phyloP scores from a whole-genome alignment of 257 asterid genomes.

The Capsicum chinense region DNA sequence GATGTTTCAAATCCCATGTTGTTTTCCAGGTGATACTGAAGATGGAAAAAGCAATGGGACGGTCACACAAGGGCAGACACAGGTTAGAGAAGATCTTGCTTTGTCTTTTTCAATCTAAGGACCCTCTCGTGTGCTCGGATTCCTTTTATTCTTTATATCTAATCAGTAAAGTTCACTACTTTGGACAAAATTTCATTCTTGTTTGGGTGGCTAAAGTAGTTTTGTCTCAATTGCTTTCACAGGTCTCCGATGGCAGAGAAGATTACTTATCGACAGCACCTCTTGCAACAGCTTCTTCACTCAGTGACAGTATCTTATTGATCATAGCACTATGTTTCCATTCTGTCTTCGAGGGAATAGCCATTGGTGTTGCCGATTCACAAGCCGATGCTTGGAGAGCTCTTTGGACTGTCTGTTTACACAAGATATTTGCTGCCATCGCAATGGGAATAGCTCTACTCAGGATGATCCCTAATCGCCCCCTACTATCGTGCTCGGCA shows the following conservation, averaged over 20 bases:
- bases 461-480: slow-evolving; percentile 83
- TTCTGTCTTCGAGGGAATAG: slow-evolving; percentile 90
- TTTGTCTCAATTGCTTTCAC: slow-evolving; percentile 12
- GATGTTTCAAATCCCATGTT: slow-evolving; percentile 26
- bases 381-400: slow-evolving; percentile 85
- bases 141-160: neutral
- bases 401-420: slow-evolving; percentile 83
- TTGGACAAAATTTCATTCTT: neutral
- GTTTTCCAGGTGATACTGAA: slow-evolving; percentile 41
- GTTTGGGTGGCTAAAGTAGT: neutral
- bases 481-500: slow-evolving; percentile 69
- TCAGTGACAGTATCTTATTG: slow-evolving; percentile 72
- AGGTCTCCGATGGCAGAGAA: slow-evolving; percentile 36
- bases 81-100: slow-evolving; percentile 39
- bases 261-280: slow-evolving; percentile 47
- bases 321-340: slow-evolving; percentile 84
- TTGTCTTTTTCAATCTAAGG: neutral
- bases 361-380: slow-evolving; percentile 86
- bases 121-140: neutral
- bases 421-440: slow-evolving; percentile 88
- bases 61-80: slow-evolving; percentile 43
- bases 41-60: slow-evolving; percentile 39
- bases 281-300: slow-evolving; percentile 52
- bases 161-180: neutral
- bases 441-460: slow-evolving; percentile 98